Evolutionary conservation across 169 alveolate species (phyloP), one percentile per base, ranked within the genome.

Genomic region (Plasmodium knowlesi): DNA sequence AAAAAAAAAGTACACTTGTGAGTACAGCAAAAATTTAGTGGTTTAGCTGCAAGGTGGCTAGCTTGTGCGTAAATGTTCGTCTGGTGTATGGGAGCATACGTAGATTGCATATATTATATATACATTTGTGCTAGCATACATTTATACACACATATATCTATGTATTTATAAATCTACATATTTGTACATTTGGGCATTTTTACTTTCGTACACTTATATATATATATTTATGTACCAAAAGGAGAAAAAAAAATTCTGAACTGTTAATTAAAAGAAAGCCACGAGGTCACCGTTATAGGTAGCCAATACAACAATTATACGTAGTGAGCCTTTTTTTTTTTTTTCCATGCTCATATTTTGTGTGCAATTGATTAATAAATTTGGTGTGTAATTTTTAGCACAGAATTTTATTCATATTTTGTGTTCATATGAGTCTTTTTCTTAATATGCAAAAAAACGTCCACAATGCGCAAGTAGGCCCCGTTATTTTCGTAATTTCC

Each of bases 1-100:
- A 61, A 61, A 61, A 61, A 61, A 61, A 61, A 61, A 57, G 74
- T 61, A 61, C 74, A 61, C 34, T 22, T 2, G 74, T 41, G 30
- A 19, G 72, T 83, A 76, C 79, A 71, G 83, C 67, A 84, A 41
- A 41, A n/a, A 54, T 78, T 61, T 61, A 61, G 53, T 74, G 76
- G n/a, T 84, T 85, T 50, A 37, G 9, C 28, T 76, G 37, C 54
- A 12, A 9, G 16, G 84, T 85, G 61, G 93, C 76, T 85, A 53
- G 85, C 72, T 28, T 74, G 50, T 14, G 34, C 3, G 34, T 9
- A 61, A 61, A 61, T 19, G 34, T 46, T 46, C 57, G 57, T 46
- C 57, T 46, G 57, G 19, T 46, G 57, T 19, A 46, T 46, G 57
- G 16, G 5, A 12, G 19, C n/a, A 46, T 46, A 46, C 57, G 57